Conservation (phyloP, 2,329 filamentous ascomycete genomes). For the Talaromyces sp. region DNA sequence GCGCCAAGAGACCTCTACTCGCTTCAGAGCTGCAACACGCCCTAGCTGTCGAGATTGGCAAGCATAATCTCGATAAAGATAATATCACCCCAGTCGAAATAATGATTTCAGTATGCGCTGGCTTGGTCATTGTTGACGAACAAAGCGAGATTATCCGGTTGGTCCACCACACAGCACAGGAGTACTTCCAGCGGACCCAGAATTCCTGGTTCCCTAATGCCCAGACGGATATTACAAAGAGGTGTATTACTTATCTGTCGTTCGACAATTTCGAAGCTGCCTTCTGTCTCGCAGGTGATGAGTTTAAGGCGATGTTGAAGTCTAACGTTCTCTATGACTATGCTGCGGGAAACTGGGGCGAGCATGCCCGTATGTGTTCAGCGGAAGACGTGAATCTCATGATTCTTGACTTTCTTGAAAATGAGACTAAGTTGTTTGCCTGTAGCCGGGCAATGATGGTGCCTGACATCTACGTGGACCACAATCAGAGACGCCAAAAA, state of each 20-base stretch:
- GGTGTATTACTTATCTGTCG: slow-evolving; percentile 20
- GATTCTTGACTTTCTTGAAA: no score
- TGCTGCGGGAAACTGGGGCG: slow-evolving; percentile 16
- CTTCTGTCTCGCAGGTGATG: not conserved
- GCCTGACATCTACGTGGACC: no score
- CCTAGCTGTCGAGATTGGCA: not conserved
- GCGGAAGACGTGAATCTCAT: no score
- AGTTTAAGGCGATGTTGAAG: not conserved
- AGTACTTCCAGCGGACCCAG: slow-evolving; percentile 41
- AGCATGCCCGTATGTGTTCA: slow-evolving; percentile 8
- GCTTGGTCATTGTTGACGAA: slow-evolving; percentile 18
- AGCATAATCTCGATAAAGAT: not conserved
- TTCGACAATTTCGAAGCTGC: slow-evolving; percentile 14
- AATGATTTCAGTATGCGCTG: slow-evolving; percentile 18
- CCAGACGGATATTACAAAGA: slow-evolving; percentile 13
- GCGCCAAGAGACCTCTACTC: slow-evolving; percentile 4
- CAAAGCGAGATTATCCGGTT: slow-evolving; percentile 17
- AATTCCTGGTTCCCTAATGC: slow-evolving; percentile 22
- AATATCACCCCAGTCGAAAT: not conserved
- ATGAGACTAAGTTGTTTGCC: no score
- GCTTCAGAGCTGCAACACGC: slow-evolving; percentile 5
- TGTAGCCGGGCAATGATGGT: no score
- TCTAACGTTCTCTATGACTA: slow-evolving; percentile 16
- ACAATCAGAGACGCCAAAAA: no score
- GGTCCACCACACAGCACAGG: slow-evolving; percentile 44